phyloP scores from a whole-genome alignment of 2,329 filamentous ascomycete genomes.

The Beauveria brongniartii region DNA sequence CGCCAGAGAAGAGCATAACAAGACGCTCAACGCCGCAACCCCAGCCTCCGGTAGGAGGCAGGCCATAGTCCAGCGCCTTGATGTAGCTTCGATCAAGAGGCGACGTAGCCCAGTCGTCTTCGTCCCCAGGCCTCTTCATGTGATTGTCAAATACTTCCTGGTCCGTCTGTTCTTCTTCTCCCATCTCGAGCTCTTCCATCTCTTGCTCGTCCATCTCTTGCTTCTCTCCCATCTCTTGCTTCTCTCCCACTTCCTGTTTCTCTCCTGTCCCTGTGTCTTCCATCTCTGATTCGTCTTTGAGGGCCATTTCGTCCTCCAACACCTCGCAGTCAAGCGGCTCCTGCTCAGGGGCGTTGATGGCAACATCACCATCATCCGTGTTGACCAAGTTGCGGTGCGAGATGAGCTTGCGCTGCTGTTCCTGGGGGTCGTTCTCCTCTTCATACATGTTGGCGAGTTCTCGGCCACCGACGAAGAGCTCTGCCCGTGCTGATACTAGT shows the following conservation, averaged over 20 bases:
- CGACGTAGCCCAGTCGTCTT: conserved; percentile 36
- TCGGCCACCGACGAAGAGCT: conserved; percentile 71
- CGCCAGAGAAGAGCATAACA: conserved; percentile 81
- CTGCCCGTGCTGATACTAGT: conserved; percentile 69
- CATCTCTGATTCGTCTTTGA: conserved; percentile 11
- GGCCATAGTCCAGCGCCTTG: conserved; percentile 73
- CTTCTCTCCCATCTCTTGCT: conserved; percentile 18
- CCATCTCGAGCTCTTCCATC: conserved; percentile 6
- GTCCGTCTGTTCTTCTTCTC: conserved; percentile 18
- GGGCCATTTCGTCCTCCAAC: conserved; percentile 6
- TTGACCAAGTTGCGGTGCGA: conserved; percentile 37
- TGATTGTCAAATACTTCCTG: conserved; percentile 23
- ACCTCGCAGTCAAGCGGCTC: not conserved
- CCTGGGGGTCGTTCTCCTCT: conserved; percentile 88
- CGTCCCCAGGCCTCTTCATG: conserved; percentile 14
- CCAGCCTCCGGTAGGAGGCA: conserved; percentile 97
- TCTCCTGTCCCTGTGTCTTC: conserved; percentile 5
- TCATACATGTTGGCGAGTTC: conserved; percentile 97
- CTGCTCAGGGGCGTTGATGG: conserved; percentile 16
- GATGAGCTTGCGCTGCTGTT: conserved; percentile 76
- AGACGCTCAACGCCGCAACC: conserved; percentile 87
- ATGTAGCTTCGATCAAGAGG: conserved; percentile 73
- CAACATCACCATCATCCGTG: conserved; percentile 24
- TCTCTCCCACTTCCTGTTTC: conserved; percentile 14
- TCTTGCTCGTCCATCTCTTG: conserved; percentile 17